Base-by-base conservation (phyloP, 2,329 filamentous ascomycete species). In the Monosporascus sp. region DNA sequence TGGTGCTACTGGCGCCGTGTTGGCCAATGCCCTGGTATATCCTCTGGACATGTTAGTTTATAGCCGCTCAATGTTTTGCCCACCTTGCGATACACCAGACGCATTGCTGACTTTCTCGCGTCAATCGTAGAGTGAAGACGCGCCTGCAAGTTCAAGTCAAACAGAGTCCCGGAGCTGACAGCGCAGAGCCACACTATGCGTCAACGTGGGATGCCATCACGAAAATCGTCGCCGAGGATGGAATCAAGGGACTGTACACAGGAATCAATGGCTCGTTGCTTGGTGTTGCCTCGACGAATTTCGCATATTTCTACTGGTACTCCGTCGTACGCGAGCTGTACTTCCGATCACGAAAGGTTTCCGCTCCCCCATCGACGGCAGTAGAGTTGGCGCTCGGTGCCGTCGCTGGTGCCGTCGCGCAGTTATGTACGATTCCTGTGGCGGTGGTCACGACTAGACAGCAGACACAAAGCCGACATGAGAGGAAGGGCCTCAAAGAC, bases 301-400 rank as follows among this genome's bases (percentile, higher is more conserved):
- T 99, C 69, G 94, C 94, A 65, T 99, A 99, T 75, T 99, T 99
- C 71, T 99, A 99, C 76, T 97, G 93, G 92, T 97, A 97, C 71
- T 93, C 91, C 5, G 75, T 94, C 27, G 90, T 97, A 34, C 85
- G 94, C 58, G 84, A 84, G 17, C 72, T 96, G 20, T 97, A 97
- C 70, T 73, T 90, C 61, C 82, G 81, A 60, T 75, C 82, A 41
- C 70, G 79, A 57, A 82, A 81, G 61, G 69, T 68, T 17, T 61
- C 69, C 3, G 66, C 66, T 3, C 68, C 86, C 26, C 90, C 91
- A 2, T 86, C 89, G 20, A 97, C 92, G 0, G 82, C 88, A 5
- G 79, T 87, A 45, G 94, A 99, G 73, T 79, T 99, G 53, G 81
- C 85, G 1, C 79, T 99, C 11, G 94, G 94, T 46, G 94, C 94